These are phyloP conservation scores for Naganishia vaughanmartiniae DNA, from an alignment of 768 basidiomycete species.

Conservation along the genomic window DNA sequence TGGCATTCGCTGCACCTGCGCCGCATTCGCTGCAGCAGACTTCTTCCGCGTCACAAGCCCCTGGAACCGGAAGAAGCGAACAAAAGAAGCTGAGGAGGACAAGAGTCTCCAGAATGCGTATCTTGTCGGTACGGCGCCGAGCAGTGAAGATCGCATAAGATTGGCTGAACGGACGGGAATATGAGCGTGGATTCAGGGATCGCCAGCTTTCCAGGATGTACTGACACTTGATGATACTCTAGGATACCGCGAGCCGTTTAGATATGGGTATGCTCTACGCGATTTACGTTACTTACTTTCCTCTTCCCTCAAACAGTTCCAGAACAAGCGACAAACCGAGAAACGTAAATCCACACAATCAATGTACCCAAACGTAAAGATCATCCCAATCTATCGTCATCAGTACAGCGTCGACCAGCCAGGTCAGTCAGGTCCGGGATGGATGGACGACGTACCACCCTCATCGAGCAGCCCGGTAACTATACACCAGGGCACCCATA, in stretches of 20 bases:
- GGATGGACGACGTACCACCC: constrained; percentile 19
- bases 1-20: background rate
- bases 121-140: constrained; percentile 23
- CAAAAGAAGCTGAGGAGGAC: constrained; percentile 31
- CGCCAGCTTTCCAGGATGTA: too few relatives aligned
- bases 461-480: constrained; percentile 11
- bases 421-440: background rate
- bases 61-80: constrained; percentile 1
- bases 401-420: background rate
- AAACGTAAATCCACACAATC: constrained; percentile 29
- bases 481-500: background rate
- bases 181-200: background rate
- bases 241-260: constrained; percentile 28
- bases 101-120: constrained; percentile 33
- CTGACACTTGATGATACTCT: background rate
- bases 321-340: constrained; percentile 34
- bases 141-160: constrained; percentile 25
- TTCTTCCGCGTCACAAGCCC: background rate
- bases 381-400: constrained; percentile 29
- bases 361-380: constrained; percentile 31
- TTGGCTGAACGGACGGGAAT: constrained; percentile 33
- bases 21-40: background rate
- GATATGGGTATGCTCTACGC: constrained; percentile 30
- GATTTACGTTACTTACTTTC: background rate
- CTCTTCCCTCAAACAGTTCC: constrained; percentile 26